Base-by-base conservation (phyloP, 1,284 basidiomycete genomes). In the Phylloporus sp. region DNA sequence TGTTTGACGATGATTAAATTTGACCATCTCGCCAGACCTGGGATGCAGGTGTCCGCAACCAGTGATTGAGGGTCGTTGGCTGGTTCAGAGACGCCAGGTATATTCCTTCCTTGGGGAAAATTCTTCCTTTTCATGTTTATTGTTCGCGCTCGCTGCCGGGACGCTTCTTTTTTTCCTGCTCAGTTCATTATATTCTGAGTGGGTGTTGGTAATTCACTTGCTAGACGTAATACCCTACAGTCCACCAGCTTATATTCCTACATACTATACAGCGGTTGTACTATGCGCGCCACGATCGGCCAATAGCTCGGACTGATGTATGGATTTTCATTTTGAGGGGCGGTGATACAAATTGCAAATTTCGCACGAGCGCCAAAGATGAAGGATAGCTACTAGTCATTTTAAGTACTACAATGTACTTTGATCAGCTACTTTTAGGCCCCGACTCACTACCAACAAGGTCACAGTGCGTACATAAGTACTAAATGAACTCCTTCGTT, bases 1-100 rank as follows among this genome's bases (percentile, higher is more conserved):
- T 68, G 70, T 88, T 84, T 25, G 12, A 27, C 39, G 25, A 27
- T 14, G 25, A 52, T 6, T 27, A 15, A 15, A 37, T 39, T 37
- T 37, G 43, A 14, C 56, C 11, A 14, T 52, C n/a, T 47, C 49
- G 23, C 41, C 47, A 59, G 1, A 29, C n/a, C 27, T 17, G 35
- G 39, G 19, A 23, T 1, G 20, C 37, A 45, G 20, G 29, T 17
- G 19, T 20, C 15, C 23, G 23, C 35, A 17, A 39, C 20, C 37
- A 37, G 25, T 49, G 20, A 35, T 45, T 10, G 14, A 35, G 10
- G 25, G 41, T 23, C 19, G n/a, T 17, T 60, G 8, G 27, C 17
- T 52, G 5, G n/a, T 32, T 39, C 53, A 56, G 7, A 12, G 55
- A 37, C 20, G 52, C 20, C 14, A 25, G 11, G 35, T n/a, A 37